A percentile compares a stretch with the other conserved stretches of the same genome.
phyloP scores from a whole-genome alignment of 805 yeast genomes.

The Kodamaea fukazawae region DNA sequence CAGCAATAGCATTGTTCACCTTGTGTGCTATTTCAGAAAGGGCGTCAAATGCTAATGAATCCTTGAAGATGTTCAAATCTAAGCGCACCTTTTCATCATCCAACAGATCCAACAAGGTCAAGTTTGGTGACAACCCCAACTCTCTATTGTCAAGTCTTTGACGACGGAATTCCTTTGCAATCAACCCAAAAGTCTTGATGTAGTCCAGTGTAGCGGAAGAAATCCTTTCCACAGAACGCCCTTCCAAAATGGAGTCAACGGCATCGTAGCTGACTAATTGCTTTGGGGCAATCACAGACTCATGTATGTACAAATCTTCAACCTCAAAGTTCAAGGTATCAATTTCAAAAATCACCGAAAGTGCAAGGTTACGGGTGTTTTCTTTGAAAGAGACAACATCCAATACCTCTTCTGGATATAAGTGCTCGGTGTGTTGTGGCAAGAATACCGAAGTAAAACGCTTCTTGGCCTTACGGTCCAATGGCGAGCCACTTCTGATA shows the following conservation, averaged over 20 bases:
- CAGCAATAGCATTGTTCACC: slow-evolving; percentile 84
- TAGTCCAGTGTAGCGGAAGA: slow-evolving; percentile 63
- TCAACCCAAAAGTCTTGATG: slow-evolving; percentile 58
- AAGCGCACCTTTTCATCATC: slow-evolving; percentile 82
- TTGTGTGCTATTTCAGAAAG: slow-evolving; percentile 75
- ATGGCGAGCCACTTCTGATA: slow-evolving; percentile 65
- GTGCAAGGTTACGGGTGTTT: slow-evolving; percentile 58
- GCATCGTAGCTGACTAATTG: slow-evolving; percentile 52
- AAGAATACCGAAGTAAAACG: slow-evolving; percentile 86
- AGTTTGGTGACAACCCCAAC: slow-evolving; percentile 47
- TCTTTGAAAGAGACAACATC: slow-evolving; percentile 59
- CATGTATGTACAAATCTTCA: slow-evolving; percentile 74
- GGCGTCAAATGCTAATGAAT: slow-evolving; percentile 52
- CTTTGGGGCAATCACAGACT: slow-evolving; percentile 65
- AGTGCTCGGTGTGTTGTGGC: slow-evolving; percentile 68
- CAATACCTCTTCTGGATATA: slow-evolving; percentile 66
- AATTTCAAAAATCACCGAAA: slow-evolving; percentile 78
- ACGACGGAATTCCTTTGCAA: slow-evolving; percentile 67
- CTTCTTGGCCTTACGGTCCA: slow-evolving; percentile 88
- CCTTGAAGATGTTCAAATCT: slow-evolving; percentile 69
- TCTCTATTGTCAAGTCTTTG: slow-evolving; percentile 55
- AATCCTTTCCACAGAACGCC: slow-evolving; percentile 22
- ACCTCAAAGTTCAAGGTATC: slow-evolving; percentile 71
- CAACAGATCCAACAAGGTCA: slow-evolving; percentile 71
- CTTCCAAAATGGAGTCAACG: slow-evolving; percentile 50